These are phyloP conservation scores for Mortierella sp. DNA, from an alignment of 371 early-diverging fungal species.

Conservation along the genomic window DNA sequence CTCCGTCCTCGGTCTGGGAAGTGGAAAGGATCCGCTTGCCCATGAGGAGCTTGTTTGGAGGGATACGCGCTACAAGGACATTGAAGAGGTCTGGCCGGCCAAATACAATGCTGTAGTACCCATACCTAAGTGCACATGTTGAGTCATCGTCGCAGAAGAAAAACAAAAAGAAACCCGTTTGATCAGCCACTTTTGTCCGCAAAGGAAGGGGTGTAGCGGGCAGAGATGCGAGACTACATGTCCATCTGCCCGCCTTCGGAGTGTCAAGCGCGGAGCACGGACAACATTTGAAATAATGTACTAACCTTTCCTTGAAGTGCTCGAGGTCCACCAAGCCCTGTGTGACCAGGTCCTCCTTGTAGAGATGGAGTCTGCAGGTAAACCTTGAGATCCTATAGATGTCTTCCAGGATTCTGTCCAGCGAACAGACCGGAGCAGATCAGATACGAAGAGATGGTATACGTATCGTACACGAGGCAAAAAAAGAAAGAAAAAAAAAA, in stretches of 20 bases:
- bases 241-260: background rate
- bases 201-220: background rate
- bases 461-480: background rate
- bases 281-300: background rate
- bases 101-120: conserved; percentile 32
- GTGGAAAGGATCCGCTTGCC: conserved; percentile 41
- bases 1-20: conserved; percentile 28
- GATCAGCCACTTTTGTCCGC: background rate
- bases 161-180: background rate
- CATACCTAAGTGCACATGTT: conserved; percentile 21
- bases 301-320: conserved; percentile 39
- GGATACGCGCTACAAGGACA: conserved; percentile 29
- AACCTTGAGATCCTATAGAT: conserved; percentile 30
- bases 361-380: conserved; percentile 30
- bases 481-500: background rate
- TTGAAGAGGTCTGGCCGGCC: conserved; percentile 42
- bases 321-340: conserved; percentile 40
- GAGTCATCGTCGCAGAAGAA: background rate
- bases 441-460: background rate
- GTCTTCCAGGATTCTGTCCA: conserved; percentile 32
- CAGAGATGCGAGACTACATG: background rate
- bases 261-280: background rate
- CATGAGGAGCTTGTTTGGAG: conserved; percentile 24
- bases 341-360: conserved; percentile 30
- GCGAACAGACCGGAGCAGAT: no score